Base-by-base conservation (phyloP, 805 yeast species). In the Sporopachydermia quercuum region DNA sequence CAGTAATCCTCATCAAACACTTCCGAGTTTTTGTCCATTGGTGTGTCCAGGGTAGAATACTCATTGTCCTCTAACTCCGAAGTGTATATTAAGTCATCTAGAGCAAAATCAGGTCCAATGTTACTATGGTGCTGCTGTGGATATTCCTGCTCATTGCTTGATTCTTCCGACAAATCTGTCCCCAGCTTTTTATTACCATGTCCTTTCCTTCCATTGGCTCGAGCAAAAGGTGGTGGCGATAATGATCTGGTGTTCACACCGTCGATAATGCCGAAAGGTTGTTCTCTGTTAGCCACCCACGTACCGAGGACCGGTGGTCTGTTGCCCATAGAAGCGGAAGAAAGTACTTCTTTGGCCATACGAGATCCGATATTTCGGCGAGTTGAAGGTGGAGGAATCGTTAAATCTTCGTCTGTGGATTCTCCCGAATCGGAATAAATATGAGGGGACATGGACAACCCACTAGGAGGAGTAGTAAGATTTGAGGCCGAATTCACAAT, bases 221-320 rank as follows among this genome's bases (percentile, higher is more conserved):
- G 43, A 47, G 39, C n/a, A 45, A 44, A 34, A 43, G 49, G 49
- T 35, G 68, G 63, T 3, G 81, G 79, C 46, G 74, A 62, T 45
- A 89, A 62, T 2, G 94, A 79, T 41, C 96, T 69, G 0, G 97
- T 91, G 0, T 94, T 78, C 19, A 84, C 68, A 3, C 98, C 98
- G 56, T 89, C 97, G 52, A 89, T 89, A 43, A 89, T 85, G 16
- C 96, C 93, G 57, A 82, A 85, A 1, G 95, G 96, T 50, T 84
- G 78, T 42, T 58, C 60, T 39, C 73, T 73, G 39, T 78, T 73
- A 4, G 93, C 78, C 27, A 80, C 76, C 93, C 96, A 89, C 2
- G 94, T 79, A 0, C 96, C 97, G 42, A 89, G 64, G 18, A 83
- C 72, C 2, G 98, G 98, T 3, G 97, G 96, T 40, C 94, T 64